Percentiles rank a stretch among this genome's conserved stretches.
phyloP scores from a whole-genome alignment of 78 protist species.

The Speleostelium caveatum region DNA sequence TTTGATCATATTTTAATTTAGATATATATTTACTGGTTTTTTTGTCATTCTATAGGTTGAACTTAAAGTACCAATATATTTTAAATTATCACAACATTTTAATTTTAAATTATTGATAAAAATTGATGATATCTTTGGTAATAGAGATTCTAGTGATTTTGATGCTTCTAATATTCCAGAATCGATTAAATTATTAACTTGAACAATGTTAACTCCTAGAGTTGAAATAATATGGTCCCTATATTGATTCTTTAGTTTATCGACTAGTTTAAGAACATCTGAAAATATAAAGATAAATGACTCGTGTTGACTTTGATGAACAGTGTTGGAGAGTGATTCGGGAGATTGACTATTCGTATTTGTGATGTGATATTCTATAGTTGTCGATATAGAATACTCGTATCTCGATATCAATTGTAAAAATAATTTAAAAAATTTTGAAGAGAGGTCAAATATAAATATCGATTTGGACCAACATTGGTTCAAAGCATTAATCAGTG shows the following conservation, averaged over 20 bases:
- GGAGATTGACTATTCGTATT: too few relatives aligned
- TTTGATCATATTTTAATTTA: neutral
- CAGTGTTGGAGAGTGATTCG: too few relatives aligned
- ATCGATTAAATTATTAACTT: neutral
- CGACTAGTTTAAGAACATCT: slow-evolving; percentile 17
- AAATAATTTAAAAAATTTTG: slow-evolving; percentile 53
- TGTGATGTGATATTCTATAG: too few relatives aligned
- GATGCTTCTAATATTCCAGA: neutral
- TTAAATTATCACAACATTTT: slow-evolving; percentile 48
- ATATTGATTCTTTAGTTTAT: neutral
- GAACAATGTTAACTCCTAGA: neutral
- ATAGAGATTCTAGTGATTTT: slow-evolving; percentile 4
- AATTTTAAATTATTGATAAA: slow-evolving; percentile 8
- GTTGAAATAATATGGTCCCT: slow-evolving; percentile 6
- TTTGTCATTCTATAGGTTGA: slow-evolving; percentile 52
- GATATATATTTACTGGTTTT: too few relatives aligned
- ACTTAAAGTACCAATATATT: slow-evolving; percentile 21
- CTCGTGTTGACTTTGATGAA: too few relatives aligned
- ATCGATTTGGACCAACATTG: slow-evolving; percentile 21
- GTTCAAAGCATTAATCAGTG: neutral
- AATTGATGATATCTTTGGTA: slow-evolving; percentile 6
- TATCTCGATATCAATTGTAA: slow-evolving; percentile 43
- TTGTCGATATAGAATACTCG: slow-evolving; percentile 33
- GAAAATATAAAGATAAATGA: slow-evolving; percentile 27
- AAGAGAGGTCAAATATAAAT: slow-evolving; percentile 31